phyloP scores from a whole-genome alignment of 495 filamentous ascomycete species.

The Cercophora scortea region DNA sequence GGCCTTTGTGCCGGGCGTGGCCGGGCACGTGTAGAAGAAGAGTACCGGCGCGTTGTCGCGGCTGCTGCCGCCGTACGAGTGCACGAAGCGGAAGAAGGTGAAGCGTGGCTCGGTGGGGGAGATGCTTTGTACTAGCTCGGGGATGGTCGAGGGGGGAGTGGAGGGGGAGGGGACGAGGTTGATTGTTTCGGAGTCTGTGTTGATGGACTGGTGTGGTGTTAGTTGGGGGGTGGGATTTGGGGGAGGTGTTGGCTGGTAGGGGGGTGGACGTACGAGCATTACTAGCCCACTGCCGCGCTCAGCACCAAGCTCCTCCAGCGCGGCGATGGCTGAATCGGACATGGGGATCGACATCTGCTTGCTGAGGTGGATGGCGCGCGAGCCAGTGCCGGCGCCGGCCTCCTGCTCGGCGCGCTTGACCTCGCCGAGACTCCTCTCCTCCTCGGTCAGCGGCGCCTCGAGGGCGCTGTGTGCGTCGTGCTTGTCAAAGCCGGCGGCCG shows the following conservation, averaged over 20 bases:
- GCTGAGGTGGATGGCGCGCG: conserved; percentile 51
- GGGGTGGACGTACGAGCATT: conserved; percentile 59
- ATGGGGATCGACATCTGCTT: conserved; percentile 57
- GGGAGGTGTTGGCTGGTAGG: neutral
- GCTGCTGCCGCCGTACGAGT: conserved; percentile 44
- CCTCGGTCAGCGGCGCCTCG: conserved; percentile 75
- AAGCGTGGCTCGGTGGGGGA: conserved; percentile 80
- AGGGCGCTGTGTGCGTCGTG: conserved; percentile 63
- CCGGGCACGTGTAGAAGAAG: conserved; percentile 93
- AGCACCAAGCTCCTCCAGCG: conserved; percentile 49
- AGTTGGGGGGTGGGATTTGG: neutral
- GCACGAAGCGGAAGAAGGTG: conserved; percentile 72
- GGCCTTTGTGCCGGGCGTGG: conserved; percentile 50
- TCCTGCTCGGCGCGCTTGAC: conserved; percentile 77
- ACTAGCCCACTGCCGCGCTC: conserved; percentile 54
- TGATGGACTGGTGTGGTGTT: conserved; percentile 50
- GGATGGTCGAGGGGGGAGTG: conserved; percentile 34
- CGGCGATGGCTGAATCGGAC: conserved; percentile 59
- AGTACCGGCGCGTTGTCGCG: conserved; percentile 53
- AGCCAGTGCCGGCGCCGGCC: conserved; percentile 61
- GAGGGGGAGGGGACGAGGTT: conserved; percentile 57
- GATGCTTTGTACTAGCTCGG: conserved; percentile 54
- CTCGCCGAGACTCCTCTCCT: conserved; percentile 70
- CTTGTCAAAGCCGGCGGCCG: conserved; percentile 62
- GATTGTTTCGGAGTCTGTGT: conserved; percentile 70